These are phyloP conservation scores for Glycyrrhiza uralensis DNA, from an alignment of 306 rosid genomes.

Conservation along the genomic window DNA sequence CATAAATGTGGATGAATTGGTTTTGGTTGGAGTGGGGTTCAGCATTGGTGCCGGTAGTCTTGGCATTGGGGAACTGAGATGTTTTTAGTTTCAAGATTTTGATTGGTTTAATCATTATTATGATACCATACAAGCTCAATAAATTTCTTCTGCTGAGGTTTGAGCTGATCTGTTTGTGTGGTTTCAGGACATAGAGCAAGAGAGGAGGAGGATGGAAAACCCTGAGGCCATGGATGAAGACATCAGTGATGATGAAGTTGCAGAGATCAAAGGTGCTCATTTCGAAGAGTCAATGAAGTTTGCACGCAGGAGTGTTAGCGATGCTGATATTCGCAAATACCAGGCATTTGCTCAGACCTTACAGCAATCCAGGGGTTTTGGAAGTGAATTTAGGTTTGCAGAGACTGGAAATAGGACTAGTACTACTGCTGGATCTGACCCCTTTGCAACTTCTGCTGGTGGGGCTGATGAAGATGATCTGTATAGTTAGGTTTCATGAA, in stretches of 20 bases:
- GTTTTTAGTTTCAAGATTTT: background rate
- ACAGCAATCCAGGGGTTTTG: conserved; percentile 56
- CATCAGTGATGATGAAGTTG: conserved; percentile 31
- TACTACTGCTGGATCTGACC: conserved; percentile 45
- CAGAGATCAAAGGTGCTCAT: conserved; percentile 53
- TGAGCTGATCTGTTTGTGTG: background rate
- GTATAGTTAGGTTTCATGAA: conserved; percentile 23
- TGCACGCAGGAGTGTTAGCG: conserved; percentile 60
- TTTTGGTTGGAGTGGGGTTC: background rate
- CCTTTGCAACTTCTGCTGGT: conserved; percentile 36
- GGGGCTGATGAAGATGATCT: conserved; percentile 54
- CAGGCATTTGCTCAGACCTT: conserved; percentile 61
- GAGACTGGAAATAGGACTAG: conserved; percentile 24
- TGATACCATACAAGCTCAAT: background rate
- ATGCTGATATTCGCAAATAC: conserved; percentile 56
- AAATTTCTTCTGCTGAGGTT: background rate
- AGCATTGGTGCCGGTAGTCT: background rate
- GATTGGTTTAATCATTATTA: background rate
- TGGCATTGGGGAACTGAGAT: background rate
- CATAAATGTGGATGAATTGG: background rate
- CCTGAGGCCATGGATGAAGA: conserved; percentile 61
- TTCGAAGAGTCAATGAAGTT: conserved; percentile 59
- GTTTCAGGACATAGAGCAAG: conserved; percentile 50
- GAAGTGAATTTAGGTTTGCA: conserved; percentile 51
- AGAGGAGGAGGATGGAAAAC: conserved; percentile 44